Base-by-base conservation (phyloP, 345 rosid genomes). In the Clarkia xantiana region DNA sequence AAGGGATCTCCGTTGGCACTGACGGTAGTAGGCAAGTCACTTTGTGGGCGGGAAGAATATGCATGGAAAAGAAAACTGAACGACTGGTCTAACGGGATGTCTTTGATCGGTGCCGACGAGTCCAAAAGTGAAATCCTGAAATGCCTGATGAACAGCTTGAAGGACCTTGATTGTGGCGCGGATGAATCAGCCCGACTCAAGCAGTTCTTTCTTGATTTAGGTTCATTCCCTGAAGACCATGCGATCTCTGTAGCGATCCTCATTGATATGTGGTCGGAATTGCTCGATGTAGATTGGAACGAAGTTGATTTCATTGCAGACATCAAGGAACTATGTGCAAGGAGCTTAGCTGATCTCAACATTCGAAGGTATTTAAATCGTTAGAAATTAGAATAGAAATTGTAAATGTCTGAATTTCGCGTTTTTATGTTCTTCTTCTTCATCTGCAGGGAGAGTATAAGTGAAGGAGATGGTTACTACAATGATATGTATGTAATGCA, bases 221-320 rank as follows among this genome's bases (percentile, higher is more conserved):
- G 83, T 1, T 72, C 55, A 9, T 84, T 83, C 59, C 76, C 72
- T 3, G 79, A 80, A 59, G 94, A 70, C 44, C 68, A 70, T 42
- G 63, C 42, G 65, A 74, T 76, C 49, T 73, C 73, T 11, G 77
- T 75, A 9, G 47, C 72, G 8, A 44, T 66, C 11, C 69, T 78
- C 1, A 54, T 71, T 43, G 85, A 80, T 59, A 64, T 77, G 58
- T 80, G 80, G 80, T 45, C 45, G 47, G 85, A 74, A 61, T 56
- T 64, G 58, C 57, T 73, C 10, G 18, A 49, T 44, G 38, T 45
- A 10, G 55, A 56, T 40, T 71, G 55, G 50, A 69, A 62, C 6
- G 55, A 13, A 16, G 45, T 67, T 14, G 1, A 54, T 49, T 69
- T 68, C 45, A 39, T 63, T 15, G 14, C 48, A 49, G 45, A 60